Evolutionary conservation across 257 asterid species (phyloP).

Genomic region (Marsdenia floribunda): DNA sequence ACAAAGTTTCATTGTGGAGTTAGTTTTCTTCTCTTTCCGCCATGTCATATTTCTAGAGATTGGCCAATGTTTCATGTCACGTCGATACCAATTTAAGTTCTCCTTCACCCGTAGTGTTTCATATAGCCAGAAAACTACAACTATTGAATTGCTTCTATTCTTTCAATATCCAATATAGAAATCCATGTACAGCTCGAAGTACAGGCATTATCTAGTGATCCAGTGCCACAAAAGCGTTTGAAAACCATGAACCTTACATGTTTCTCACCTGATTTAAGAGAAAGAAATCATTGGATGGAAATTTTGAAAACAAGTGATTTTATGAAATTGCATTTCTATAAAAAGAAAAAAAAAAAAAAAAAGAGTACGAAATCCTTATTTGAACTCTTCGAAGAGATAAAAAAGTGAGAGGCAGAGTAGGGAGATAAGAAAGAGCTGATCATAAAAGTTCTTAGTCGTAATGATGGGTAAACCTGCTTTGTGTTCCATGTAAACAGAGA

Average conservation of each 20-base stretch:
- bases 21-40: not conserved
- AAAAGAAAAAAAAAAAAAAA: not conserved
- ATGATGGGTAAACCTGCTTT: slow-evolving; percentile 46
- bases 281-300: not conserved
- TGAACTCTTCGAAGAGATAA: not conserved
- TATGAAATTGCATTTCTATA: not conserved
- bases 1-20: not conserved
- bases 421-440: not conserved
- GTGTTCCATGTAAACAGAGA: slow-evolving; percentile 75
- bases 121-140: not conserved
- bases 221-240: not conserved
- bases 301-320: not conserved
- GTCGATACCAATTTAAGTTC: not conserved
- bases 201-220: not conserved
- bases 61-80: not conserved
- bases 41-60: not conserved
- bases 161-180: not conserved
- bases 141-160: not conserved
- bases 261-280: not conserved
- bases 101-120: not conserved
- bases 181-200: not conserved
- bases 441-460: not conserved
- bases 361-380: not conserved
- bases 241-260: not conserved
- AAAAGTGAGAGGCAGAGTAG: not conserved